Base-by-base conservation (phyloP, 331 rosid species). In the Ulmus americana region DNA sequence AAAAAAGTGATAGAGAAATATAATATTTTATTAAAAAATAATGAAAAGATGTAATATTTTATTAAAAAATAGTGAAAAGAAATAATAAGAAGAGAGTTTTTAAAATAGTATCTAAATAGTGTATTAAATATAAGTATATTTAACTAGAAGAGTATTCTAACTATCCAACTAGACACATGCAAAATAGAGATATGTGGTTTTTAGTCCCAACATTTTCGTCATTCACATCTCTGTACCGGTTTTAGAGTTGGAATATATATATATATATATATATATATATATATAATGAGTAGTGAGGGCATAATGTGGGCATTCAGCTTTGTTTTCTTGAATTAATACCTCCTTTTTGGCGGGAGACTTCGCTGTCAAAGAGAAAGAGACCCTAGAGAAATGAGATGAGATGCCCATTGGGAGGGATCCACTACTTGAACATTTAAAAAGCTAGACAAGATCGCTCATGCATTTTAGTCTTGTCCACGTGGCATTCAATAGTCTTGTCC, bases 281-380 rank as follows among this genome's bases (percentile, higher is more conserved):
- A 20, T 20, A 20, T 20, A 28, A 28, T 28, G 35, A 28, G 35
- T 2, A 28, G 35, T 28, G 35, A 28, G 35, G 4, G 4, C 7
- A 54, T 22, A 7, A 13, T 10, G 54, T 40, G 45, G 28, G 10
- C 16, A 35, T 55, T 42, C 58, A 20, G 58, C 38, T 43, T 20
- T 44, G 42, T 45, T 46, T 28, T 10, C 43, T 46, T 63, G 67
- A 63, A 47, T 46, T 46, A 47, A 63, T 63, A 0, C 65, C 40
- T 42, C 0, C 6, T 63, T 55, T 75, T 84, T 73, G 91, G 95
- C 82, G 92, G 97, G 90, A 83, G 83, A 73, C 63, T 73, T 75
- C 71, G 80, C 75, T 76, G 81, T 85, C 82, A 63, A 79, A 79
- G 76, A 78, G 52, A 79, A 20, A 2, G 78, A 70, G 72, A 50